A percentile compares a stretch with the other conserved stretches of the same genome.
Conservation (phyloP, 2,329 filamentous ascomycete genomes). For the Aureobasidium zeae region DNA sequence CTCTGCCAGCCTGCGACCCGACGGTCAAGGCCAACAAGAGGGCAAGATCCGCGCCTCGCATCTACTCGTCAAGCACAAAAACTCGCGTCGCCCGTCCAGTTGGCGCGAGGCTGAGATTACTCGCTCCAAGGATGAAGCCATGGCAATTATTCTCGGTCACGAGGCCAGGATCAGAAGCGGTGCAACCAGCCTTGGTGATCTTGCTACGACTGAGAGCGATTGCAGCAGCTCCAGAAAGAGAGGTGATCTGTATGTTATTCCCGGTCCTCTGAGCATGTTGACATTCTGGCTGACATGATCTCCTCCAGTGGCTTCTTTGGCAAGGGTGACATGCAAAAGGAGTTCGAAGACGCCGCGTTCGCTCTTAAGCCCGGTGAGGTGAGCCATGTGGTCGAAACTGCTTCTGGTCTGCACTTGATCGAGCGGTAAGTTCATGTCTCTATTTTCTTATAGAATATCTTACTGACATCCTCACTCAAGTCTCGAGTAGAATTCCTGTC, state of each 20-base stretch:
- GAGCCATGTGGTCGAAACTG: constrained; percentile 80
- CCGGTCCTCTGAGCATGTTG: background rate
- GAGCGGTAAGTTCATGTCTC: constrained; percentile 56
- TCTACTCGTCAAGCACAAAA: constrained; percentile 84
- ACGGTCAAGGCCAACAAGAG: constrained; percentile 33
- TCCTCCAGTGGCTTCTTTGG: constrained; percentile 73
- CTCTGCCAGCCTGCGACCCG: constrained; percentile 36
- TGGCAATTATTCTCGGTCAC: constrained; percentile 64
- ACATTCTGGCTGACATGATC: background rate
- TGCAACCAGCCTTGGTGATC: constrained; percentile 61
- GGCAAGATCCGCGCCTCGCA: constrained; percentile 92
- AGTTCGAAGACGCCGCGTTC: constrained; percentile 95
- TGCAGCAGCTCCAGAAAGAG: constrained; percentile 91
- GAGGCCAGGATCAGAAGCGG: constrained; percentile 67
- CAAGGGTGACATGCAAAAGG: constrained; percentile 92
- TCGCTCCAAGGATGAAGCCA: constrained; percentile 77
- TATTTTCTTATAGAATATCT: background rate
- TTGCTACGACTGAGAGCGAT: constrained; percentile 84
- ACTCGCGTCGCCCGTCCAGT: constrained; percentile 79
- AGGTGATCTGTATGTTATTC: constrained; percentile 62
- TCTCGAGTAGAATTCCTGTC: constrained; percentile 16
- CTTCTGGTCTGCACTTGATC: constrained; percentile 90
- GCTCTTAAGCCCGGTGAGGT: constrained; percentile 78
- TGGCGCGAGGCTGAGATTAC: constrained; percentile 90
- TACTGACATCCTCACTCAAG: constrained; percentile 11